Evolutionary conservation across 805 yeast genomes (phyloP).

Genomic region (Myxozyma neotropica): DNA sequence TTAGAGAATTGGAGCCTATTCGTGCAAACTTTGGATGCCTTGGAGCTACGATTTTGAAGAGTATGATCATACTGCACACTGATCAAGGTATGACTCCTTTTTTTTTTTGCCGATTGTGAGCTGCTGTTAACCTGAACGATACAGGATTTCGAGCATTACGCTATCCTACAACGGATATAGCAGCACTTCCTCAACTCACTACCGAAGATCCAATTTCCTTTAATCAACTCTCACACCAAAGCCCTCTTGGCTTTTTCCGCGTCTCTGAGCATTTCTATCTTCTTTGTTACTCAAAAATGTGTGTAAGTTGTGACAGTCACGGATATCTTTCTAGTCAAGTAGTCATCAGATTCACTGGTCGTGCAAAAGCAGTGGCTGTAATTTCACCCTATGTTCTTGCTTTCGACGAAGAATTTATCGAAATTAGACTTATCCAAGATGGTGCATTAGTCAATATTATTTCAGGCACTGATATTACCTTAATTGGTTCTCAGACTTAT

Average conservation of each 20-base stretch:
- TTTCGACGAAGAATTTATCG: conserved; percentile 67
- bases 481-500: conserved; percentile 16
- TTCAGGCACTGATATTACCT: conserved; percentile 63
- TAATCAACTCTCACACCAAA: conserved; percentile 17
- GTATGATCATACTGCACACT: conserved; percentile 67
- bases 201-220: neutral
- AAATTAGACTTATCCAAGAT: conserved; percentile 61
- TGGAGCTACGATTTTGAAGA: conserved; percentile 64
- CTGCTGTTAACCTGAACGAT: neutral
- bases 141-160: neutral
- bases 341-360: conserved; percentile 48
- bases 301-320: conserved; percentile 62
- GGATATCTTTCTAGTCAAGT: conserved; percentile 47
- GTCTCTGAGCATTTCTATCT: conserved; percentile 57
- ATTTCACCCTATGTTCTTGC: conserved; percentile 54
- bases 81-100: conserved; percentile 50
- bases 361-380: conserved; percentile 44
- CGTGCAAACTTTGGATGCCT: conserved; percentile 57
- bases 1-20: conserved; percentile 52
- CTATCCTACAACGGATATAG: neutral
- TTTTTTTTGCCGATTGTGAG: neutral
- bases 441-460: conserved; percentile 60
- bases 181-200: neutral
- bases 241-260: conserved; percentile 67
- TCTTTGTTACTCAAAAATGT: conserved; percentile 70